These are phyloP conservation scores for Naganishia sp. DNA, from an alignment of 1,284 basidiomycete genomes.

Conservation along the genomic window DNA sequence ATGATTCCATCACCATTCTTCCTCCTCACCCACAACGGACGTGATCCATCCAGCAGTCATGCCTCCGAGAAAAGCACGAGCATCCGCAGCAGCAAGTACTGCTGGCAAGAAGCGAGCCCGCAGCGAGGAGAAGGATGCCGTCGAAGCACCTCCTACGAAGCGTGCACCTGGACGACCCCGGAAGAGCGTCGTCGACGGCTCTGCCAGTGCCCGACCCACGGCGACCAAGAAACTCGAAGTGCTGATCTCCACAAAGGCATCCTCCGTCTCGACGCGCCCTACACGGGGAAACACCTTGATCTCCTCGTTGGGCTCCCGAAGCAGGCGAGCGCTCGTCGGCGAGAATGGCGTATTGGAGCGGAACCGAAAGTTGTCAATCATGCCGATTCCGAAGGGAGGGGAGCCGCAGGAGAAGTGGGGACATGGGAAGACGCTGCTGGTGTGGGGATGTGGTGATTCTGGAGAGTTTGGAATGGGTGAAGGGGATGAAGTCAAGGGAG, in stretches of 20 bases:
- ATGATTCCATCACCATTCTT: too few species aligned
- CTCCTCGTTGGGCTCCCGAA: conserved; percentile 30
- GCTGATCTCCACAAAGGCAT: not conserved
- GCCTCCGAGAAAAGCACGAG: conserved; percentile 5
- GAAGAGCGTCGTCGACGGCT: not conserved
- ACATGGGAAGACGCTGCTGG: conserved; percentile 69
- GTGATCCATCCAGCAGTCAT: not conserved
- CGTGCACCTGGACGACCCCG: conserved; percentile 1
- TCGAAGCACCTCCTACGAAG: conserved; percentile 6
- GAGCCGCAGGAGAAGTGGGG: conserved; percentile 41
- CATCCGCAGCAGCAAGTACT: not conserved
- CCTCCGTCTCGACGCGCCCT: not conserved
- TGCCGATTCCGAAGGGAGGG: not conserved
- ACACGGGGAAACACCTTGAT: conserved; percentile 7
- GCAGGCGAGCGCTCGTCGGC: conserved; percentile 16
- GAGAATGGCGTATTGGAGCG: conserved; percentile 16
- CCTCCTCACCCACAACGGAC: too few species aligned
- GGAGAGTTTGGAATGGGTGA: conserved; percentile 81
- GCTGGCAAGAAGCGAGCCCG: conserved; percentile 5
- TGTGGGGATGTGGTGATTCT: conserved; percentile 80
- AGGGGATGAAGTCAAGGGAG: conserved; percentile 61
- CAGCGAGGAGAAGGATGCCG: not conserved
- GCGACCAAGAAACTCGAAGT: not conserved
- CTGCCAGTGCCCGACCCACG: not conserved
- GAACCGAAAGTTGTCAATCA: conserved; percentile 9